Base-by-base conservation (phyloP, 768 basidiomycete genomes). In the Agaricus blazei region DNA sequence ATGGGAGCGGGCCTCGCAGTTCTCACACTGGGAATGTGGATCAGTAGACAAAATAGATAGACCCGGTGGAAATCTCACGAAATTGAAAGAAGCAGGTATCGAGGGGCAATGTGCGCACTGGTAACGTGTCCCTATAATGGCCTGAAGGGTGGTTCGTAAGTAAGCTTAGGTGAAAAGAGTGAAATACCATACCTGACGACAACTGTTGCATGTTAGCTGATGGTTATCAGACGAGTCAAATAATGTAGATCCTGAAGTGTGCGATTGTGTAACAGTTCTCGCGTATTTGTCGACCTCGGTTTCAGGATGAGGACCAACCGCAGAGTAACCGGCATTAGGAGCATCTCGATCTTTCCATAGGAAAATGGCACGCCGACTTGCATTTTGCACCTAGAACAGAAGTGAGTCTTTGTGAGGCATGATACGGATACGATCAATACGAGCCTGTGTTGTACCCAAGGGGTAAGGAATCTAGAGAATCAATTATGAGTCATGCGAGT, bases 71-170 rank as follows among this genome's bases (percentile, higher is more conserved):
- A 3, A 41, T 67, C 81, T 54, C 65, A 96, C 94, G 64, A 97
- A 70, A 66, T 80, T 95, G 67, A 82, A 94, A 9, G 82, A 67
- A 19, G 71, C 72, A 0, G 91, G 85, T 38, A 74, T 74, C 3
- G 93, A 93, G 0, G 91, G 82, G 63, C 95, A 98, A 58, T 86
- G 88, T 12, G 88, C 91, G 65, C 95, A 98, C 65, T 97, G 94
- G 67, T 88, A 98, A 42, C 94, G 77, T 45, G 80, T 72, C 4
- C 95, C 93, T 50, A 83, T 68, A 54, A 96, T 93, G 27, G 75
- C 69, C 89, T 93, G 62, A 9, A 3, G 48, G 31, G 26, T 57
- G 46, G 23, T 15, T 19, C 37, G n/a, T 15, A 40, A 28, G 9
- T n/a, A 51, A 11, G 8, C 23, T 12, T 4, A 1, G 19, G 23